Percentiles rank a stretch among this genome's conserved stretches.
phyloP scores from a whole-genome alignment of 2,329 filamentous ascomycete genomes.

The Talaromyces atroroseus region DNA sequence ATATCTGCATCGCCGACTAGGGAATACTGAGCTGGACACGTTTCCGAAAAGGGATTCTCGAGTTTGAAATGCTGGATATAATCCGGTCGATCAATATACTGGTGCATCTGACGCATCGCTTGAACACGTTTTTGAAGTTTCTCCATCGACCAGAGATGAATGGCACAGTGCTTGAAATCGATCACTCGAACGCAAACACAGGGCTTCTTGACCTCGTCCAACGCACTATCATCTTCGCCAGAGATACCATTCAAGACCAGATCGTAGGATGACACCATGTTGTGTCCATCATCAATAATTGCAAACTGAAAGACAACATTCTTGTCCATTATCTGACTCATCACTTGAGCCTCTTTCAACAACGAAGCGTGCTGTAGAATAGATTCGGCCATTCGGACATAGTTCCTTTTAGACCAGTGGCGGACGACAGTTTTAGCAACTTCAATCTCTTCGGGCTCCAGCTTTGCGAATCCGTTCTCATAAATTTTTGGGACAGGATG shows the following conservation, averaged over 20 bases:
- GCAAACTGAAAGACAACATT: constrained; percentile 92
- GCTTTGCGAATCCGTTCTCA: constrained; percentile 40
- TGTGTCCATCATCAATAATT: constrained; percentile 81
- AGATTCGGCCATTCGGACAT: constrained; percentile 88
- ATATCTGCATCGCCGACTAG: constrained; percentile 90
- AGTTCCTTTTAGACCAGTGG: constrained; percentile 78
- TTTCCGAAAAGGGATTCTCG: constrained; percentile 87
- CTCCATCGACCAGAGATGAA: constrained; percentile 90
- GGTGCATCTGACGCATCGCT: constrained; percentile 93
- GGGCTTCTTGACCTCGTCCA: constrained; percentile 78
- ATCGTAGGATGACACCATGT: constrained; percentile 89
- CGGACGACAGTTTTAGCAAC: constrained; percentile 61
- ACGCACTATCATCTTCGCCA: constrained; percentile 74
- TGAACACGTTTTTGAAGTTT: constrained; percentile 84
- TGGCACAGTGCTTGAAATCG: constrained; percentile 79
- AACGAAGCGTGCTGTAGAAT: constrained; percentile 81
- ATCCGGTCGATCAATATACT: constrained; percentile 92
- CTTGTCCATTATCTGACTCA: constrained; percentile 95
- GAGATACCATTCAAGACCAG: constrained; percentile 88
- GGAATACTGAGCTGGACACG: constrained; percentile 86
- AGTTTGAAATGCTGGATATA: constrained; percentile 89
- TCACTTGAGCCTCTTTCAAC: constrained; percentile 92
- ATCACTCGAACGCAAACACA: constrained; percentile 87
- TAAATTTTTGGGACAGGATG: constrained; percentile 50
- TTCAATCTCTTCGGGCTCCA: constrained; percentile 67